Evolutionary conservation across 2,329 filamentous ascomycete species (phyloP), one percentile per base, ranked within the genome.

Genomic region (Ophiostoma ulmi): DNA sequence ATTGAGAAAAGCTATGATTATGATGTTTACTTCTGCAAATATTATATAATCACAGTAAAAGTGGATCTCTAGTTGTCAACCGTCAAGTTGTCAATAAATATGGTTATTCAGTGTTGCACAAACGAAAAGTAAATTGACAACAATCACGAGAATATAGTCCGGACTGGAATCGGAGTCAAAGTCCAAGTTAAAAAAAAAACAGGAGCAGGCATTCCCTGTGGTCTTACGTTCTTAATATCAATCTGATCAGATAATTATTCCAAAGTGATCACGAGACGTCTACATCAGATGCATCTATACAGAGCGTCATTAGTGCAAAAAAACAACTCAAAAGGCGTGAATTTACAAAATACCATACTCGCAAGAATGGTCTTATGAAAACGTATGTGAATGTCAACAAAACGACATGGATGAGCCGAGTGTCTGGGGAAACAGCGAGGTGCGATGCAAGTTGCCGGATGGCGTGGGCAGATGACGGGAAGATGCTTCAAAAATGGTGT

Each of bases 391-490:
- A 48, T 48, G 58, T 26, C 35, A 63, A 63, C 22, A 26, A 63
- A 36, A 11, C 35, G 61, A n/a, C 61, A 36, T 64, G 61, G 52
- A 58, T 58, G 61, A 14, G 14, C 35, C 36, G 35, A 65, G 36
- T 26, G 63, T 39, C 63, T 65, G 63, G 63, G 63, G 63, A 65
- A 65, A 55, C 66, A 41, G 65, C 65, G 31, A 41, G 63, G 63
- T 39, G 61, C 61, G 35, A 36, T 65, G 63, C 63, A 65, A 22
- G 17, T 5, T 61, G 44, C 69, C 65, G 69, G 7, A 69, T 69
- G 67, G 70, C 70, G 70, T 71, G 70, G 70, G 70, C 70, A 71
- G 67, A 71, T 69, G 70, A 69, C 61, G 67, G 70, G 35, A 65
- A 55, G 35, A 35, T 52, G 63, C 70, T 26, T 36, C 67, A 55